phyloP scores from a whole-genome alignment of 139 green algal species.

The Chlamydomonas sp. region DNA sequence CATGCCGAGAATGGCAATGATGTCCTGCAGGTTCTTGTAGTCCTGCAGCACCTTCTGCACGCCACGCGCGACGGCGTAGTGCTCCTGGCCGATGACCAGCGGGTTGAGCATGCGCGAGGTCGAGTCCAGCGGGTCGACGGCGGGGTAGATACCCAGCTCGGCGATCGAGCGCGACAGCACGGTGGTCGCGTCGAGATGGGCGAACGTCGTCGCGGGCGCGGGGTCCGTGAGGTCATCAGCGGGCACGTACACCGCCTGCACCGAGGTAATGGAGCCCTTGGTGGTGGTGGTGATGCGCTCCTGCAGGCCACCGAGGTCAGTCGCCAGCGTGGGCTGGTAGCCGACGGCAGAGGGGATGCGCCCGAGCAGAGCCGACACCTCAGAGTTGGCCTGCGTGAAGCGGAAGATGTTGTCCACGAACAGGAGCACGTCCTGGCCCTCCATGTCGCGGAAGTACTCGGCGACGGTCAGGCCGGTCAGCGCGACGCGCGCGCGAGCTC shows the following conservation, averaged over 20 bases:
- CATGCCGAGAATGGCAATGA: conserved; percentile 99
- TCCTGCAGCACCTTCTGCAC: conserved; percentile 98
- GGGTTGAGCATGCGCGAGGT: conserved; percentile 95
- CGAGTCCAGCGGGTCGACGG: conserved; percentile 98
- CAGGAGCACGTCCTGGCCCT: conserved; percentile 99
- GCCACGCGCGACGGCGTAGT: conserved; percentile 88
- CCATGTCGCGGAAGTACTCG: conserved; percentile 98
- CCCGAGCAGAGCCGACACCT: conserved; percentile 97
- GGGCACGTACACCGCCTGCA: conserved; percentile 98
- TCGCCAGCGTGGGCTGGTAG: conserved; percentile 98
- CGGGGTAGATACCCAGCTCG: conserved; percentile 99
- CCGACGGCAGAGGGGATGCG: conserved; percentile 98
- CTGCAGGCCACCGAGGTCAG: conserved; percentile 93
- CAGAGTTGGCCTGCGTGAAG: conserved; percentile 98
- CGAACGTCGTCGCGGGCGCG: conserved; percentile 96
- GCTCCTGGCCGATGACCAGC: conserved; percentile 89
- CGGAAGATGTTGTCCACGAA: conserved; percentile 99
- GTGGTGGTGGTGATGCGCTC: conserved; percentile 98
- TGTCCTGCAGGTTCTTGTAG: conserved; percentile 98
- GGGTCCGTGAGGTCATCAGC: conserved; percentile 98
- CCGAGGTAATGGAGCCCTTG: conserved; percentile 98
- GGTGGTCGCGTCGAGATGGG: conserved; percentile 96
- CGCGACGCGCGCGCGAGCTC: conserved; percentile 93
- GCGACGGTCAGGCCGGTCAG: conserved; percentile 95
- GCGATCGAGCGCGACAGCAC: conserved; percentile 97